Evolutionary conservation across 495 filamentous ascomycete species (phyloP), one percentile per base, ranked within the genome.

Genomic region (Xylaria palmicola): DNA sequence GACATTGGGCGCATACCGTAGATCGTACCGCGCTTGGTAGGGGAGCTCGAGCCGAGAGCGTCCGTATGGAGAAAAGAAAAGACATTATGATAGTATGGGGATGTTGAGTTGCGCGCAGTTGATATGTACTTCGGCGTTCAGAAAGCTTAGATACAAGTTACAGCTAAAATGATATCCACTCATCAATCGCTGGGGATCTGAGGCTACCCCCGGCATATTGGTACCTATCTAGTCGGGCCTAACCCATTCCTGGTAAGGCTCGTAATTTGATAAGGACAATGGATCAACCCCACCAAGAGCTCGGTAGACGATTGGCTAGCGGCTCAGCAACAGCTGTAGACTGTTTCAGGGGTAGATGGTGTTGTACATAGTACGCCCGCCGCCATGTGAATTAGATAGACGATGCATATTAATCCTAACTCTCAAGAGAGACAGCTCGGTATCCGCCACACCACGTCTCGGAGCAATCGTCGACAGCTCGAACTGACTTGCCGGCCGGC

Each of bases 1-100:
- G 68, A 62, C 78, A 83, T 72, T 68, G 67, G 13, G 75, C 68
- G 72, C 80, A 83, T 54, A 77, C 60, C 26, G 65, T 47, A 47
- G 62, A 26, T 15, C 45, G 37, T 15, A 53, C 54, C 40, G 64
- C 45, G 3, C 48, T 63, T 17, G 49, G 32, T 15, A 61, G 20
- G 32, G 58, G 41, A 52, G 49, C 60, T 20, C 66, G 48, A 8
- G 12, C 40, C 40, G 62, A 57, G 10, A 20, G 12, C 19, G 34
- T 37, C 30, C 59, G 36, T 5, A 39, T 51, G 30, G 59, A 62
- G 43, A 67, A 40, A 19, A 59, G 32, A 30, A 15, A 56, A 19
- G 69, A 68, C 69, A 72, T 71, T 10, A 1, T 56, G 37, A 13
- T 27, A 12, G 50, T 44, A 32, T 20, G 6, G 32, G 8, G 13